Evolutionary conservation across 1,284 basidiomycete genomes (phyloP), one percentile per base, ranked within the genome.

Genomic region (Leccinum insolens): DNA sequence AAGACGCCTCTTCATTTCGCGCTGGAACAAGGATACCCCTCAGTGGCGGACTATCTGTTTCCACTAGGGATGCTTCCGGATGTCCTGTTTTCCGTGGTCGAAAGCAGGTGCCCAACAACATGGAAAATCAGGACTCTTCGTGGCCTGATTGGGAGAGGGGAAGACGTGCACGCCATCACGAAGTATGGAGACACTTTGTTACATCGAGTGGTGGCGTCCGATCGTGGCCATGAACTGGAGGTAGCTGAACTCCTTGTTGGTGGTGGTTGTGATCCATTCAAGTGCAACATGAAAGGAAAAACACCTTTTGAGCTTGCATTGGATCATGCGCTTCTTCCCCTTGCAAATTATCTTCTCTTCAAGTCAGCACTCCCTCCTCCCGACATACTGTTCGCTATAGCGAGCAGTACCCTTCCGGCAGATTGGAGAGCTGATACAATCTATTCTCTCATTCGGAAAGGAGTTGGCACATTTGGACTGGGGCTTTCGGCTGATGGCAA

Each of bases 361-460:
- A 49, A 31, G 34, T 14, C n/a, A 7, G 31, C 6, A 59, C 7
- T n/a, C 7, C 15, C 8, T 31, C 65, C 65, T 17, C 49, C 49
- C 0, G 14, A 67, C 12, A 9, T 25, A 17, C 65, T 66, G 6
- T 61, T 66, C 20, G 4, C 20, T 2, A 15, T 65, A 20, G 46
- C 46, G n/a, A 17, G 46, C n/a, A 55, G 67, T 28, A 1, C 12
- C 1, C 59, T 65, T 6, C 46, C 67, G 1, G 6, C 3, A 2
- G 20, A 2, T 9, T 69, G 68, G 67, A 66, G 20, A 17, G 57
- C 28, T 3, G 11, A 11, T 20, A 67, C 7, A 3, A 20, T 70
- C 8, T 1, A 3, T 15, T 22, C n/a, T 12, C 64, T 69, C 4
- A 4, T 68, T 17, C 7, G 3, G 0, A 7, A 20, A 6, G 68